phyloP scores from a whole-genome alignment of 257 asterid species.

The Primulina eburnea region DNA sequence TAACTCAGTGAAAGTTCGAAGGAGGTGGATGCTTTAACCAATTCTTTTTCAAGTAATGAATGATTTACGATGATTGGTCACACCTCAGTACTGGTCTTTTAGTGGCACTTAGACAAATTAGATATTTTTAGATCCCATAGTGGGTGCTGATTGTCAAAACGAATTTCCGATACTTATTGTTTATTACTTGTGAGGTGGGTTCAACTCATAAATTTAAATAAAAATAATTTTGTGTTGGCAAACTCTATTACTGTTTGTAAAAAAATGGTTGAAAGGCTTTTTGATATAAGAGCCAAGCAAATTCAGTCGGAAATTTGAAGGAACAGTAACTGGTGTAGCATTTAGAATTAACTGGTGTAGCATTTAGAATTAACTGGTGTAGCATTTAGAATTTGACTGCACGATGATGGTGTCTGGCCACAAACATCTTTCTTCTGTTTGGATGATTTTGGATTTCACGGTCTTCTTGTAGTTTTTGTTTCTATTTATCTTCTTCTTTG shows the following conservation, averaged over 20 bases:
- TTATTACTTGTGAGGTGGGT: background rate
- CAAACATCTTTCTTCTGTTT: background rate
- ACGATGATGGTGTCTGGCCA: background rate
- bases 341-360: background rate
- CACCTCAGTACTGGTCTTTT: background rate
- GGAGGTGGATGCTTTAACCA: background rate
- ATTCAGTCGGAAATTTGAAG: background rate
- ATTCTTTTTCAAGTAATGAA: too few relatives aligned
- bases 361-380: background rate
- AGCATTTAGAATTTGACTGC: background rate
- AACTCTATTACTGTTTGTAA: background rate
- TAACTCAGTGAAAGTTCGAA: background rate
- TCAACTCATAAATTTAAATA: background rate
- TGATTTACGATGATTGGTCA: background rate
- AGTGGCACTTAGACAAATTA: background rate
- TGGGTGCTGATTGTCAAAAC: background rate
- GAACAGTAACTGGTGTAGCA: background rate
- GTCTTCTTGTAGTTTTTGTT: too few relatives aligned
- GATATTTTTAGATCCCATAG: background rate
- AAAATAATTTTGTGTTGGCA: background rate
- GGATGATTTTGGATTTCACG: background rate
- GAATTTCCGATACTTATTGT: background rate
- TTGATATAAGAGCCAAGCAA: background rate
- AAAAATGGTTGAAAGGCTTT: background rate
- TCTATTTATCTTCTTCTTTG: too few relatives aligned